Base-by-base conservation (phyloP, 164 flowering plant genomes). In the Vitis rotundifolia region DNA sequence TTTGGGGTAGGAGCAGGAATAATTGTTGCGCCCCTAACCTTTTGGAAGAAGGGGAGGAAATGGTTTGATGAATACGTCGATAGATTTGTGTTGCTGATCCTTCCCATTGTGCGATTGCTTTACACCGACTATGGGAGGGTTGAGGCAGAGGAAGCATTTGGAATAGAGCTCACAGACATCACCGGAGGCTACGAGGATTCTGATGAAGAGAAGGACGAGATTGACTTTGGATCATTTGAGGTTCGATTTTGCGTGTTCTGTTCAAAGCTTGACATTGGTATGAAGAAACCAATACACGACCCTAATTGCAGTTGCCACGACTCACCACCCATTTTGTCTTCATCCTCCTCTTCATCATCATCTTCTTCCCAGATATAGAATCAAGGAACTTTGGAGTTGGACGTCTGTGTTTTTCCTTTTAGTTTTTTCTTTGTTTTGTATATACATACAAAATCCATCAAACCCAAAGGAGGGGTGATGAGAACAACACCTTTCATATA, bases 211-310 rank as follows among this genome's bases (percentile, higher is more conserved):
- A 73, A 78, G 2, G 78, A 72, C 6, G 76, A 72, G 9, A 50
- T 11, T 15, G 63, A 68, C 59, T 54, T 14, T 15, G 69, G 61
- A 51, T 47, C 56, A 19, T 63, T 56, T 37, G 50, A 44, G 12
- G 84, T 87, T 8, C 64, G 59, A 47, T 91, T 78, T 59, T 91
- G 97, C 68, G 80, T 89, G 50, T 86, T 82, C 65, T 91, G 97
- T 63, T 77, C 91, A 16, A 86, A 87, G 69, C 75, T 91, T 18
- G 93, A 89, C 72, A 69, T 72, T 11, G 74, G 57, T 15, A 77
- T 71, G 73, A 84, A 74, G 63, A 77, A 29, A 69, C 87, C 57
- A 31, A 68, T 85, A 15, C 94, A 91, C 49, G 78, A 86, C 59
- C 83, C 78, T 0, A 86, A 74, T 8, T 91, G 97, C 71, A 80